phyloP scores from a whole-genome alignment of 176 grass and related monocot species.

The Elymus sibiricus region DNA sequence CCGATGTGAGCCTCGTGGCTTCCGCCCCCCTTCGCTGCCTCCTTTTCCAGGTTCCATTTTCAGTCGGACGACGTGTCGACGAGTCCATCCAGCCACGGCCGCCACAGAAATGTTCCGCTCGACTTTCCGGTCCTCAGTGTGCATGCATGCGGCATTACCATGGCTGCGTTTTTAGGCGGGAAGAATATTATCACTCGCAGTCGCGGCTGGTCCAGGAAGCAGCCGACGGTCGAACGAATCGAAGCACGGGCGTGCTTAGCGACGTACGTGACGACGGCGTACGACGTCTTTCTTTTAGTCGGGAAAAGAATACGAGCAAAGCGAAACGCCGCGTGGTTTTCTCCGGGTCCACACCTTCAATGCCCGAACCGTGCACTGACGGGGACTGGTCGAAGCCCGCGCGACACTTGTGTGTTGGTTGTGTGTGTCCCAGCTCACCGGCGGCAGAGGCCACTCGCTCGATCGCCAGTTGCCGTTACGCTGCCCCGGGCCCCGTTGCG shows the following conservation, averaged over 20 bases:
- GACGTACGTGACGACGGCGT: not conserved
- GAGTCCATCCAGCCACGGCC: not conserved
- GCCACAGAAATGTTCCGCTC: not conserved
- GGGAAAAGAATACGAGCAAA: no score
- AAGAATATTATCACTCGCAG: not conserved
- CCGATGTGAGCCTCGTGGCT: not conserved
- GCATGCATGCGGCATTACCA: no score
- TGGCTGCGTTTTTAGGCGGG: not conserved
- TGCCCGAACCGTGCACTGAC: not conserved
- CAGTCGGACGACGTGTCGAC: not conserved
- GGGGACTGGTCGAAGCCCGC: constrained; percentile 12
- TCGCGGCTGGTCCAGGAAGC: not conserved
- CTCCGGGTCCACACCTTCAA: not conserved
- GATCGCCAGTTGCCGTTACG: not conserved
- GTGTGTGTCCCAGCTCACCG: not conserved
- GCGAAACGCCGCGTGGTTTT: not conserved
- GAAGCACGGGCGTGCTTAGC: not conserved
- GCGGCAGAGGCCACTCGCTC: not conserved
- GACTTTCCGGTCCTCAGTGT: not conserved
- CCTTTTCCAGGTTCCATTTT: not conserved
- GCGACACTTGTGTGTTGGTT: not conserved
- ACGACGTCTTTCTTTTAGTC: not conserved
- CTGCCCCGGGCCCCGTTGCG: not conserved
- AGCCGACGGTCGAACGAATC: not conserved
- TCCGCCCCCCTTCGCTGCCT: not conserved